These are phyloP conservation scores for Umbellularia californica DNA, from an alignment of 164 flowering plant genomes.

Conservation along the genomic window DNA sequence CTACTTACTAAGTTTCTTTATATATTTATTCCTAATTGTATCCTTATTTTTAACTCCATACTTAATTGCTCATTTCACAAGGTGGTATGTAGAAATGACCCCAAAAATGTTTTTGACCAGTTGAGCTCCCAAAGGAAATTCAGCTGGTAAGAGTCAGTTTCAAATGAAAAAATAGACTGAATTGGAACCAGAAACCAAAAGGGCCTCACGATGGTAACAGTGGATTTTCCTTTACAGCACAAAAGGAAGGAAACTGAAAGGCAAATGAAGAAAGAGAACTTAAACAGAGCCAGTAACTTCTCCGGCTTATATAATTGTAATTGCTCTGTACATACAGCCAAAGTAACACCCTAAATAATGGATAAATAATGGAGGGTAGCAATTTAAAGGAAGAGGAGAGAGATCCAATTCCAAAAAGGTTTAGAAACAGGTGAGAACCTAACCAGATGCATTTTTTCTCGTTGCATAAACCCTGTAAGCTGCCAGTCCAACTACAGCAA, in stretches of 20 bases:
- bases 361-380: background rate
- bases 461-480: conserved; percentile 85
- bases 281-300: background rate
- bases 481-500: conserved; percentile 74
- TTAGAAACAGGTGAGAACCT: background rate
- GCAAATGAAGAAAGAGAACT: background rate
- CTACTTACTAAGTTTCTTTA: too few relatives aligned
- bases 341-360: background rate
- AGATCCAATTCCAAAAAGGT: background rate
- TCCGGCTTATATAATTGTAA: background rate
- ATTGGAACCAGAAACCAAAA: too few relatives aligned
- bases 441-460: conserved; percentile 57
- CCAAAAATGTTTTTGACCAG: too few relatives aligned
- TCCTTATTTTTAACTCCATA: too few relatives aligned
- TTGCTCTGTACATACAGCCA: background rate
- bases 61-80: too few relatives aligned
- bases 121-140: too few relatives aligned
- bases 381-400: background rate
- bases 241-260: background rate
- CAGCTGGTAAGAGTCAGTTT: too few relatives aligned
- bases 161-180: too few relatives aligned
- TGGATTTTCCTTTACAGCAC: background rate
- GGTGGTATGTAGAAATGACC: too few relatives aligned
- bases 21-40: too few relatives aligned
- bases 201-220: too few relatives aligned